phyloP scores from a whole-genome alignment of 768 basidiomycete species.

The Boletus sp. region DNA sequence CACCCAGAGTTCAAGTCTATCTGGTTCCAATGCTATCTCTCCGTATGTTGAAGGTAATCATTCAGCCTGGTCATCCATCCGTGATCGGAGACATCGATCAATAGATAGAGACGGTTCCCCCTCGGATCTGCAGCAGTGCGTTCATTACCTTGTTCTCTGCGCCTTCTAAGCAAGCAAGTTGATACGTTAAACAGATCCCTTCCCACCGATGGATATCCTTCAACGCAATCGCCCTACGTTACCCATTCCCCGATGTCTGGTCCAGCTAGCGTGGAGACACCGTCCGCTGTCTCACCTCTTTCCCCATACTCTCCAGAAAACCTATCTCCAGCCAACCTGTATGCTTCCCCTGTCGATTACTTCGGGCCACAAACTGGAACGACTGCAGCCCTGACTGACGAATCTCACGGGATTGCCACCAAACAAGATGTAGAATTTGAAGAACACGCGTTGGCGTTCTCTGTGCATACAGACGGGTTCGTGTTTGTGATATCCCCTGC shows the following conservation, averaged over 20 bases:
- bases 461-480: conserved; percentile 3
- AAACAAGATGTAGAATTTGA: background rate
- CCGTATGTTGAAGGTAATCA: background rate
- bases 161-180: background rate
- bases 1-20: background rate
- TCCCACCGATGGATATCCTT: background rate
- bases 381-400: no score
- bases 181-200: background rate
- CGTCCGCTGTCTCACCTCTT: background rate
- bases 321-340: background rate
- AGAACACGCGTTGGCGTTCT: background rate
- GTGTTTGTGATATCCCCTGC: background rate
- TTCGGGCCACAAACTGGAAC: background rate
- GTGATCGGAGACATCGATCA: background rate
- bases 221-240: background rate
- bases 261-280: background rate
- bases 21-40: background rate
- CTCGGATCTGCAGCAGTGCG: background rate
- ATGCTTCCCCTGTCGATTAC: background rate
- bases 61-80: background rate
- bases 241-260: background rate
- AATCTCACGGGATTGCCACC: background rate
- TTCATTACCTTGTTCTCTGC: background rate
- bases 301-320: background rate
- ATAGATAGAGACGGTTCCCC: background rate